Evolutionary conservation across 2,329 filamentous ascomycete genomes (phyloP).

Genomic region (Arthroderma sp.): DNA sequence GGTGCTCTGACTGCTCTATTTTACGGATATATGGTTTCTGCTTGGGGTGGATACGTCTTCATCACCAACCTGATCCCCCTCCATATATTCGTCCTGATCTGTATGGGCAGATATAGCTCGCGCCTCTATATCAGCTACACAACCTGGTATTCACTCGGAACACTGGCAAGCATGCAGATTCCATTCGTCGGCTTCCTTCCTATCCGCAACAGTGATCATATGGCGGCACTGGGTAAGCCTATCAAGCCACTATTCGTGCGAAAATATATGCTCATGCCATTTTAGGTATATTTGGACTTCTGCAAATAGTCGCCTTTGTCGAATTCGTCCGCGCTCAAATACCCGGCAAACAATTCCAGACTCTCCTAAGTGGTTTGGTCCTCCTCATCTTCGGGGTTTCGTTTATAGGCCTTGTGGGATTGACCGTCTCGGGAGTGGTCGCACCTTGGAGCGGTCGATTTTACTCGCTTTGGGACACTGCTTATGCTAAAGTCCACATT

Average conservation of each 20-base stretch:
- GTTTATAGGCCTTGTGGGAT: constrained; percentile 61
- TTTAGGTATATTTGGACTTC: constrained; percentile 79
- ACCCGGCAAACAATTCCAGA: constrained; percentile 86
- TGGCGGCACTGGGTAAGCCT: constrained; percentile 75
- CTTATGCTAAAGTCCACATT: constrained; percentile 98
- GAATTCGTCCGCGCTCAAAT: constrained; percentile 82
- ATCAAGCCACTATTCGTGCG: too few relatives aligned
- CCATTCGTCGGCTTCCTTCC: constrained; percentile 96
- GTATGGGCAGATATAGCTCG: constrained; percentile 92
- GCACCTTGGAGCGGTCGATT: constrained; percentile 97
- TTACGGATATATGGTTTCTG: constrained; percentile 99
- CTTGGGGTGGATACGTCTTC: constrained; percentile 99
- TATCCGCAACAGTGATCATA: constrained; percentile 94
- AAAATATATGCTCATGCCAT: neutral
- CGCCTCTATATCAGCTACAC: constrained; percentile 93
- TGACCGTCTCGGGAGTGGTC: constrained; percentile 78
- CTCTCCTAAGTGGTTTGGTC: constrained; percentile 64
- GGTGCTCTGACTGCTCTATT: constrained; percentile 86
- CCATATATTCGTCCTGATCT: constrained; percentile 84
- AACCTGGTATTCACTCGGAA: constrained; percentile 94
- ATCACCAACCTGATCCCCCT: constrained; percentile 94
- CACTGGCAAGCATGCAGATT: constrained; percentile 96
- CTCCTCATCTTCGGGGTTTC: constrained; percentile 60
- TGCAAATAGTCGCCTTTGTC: constrained; percentile 85
- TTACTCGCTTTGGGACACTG: constrained; percentile 98